These are phyloP conservation scores for Suillus fuscotomentosus DNA, from an alignment of 768 basidiomycete genomes.

Conservation along the genomic window DNA sequence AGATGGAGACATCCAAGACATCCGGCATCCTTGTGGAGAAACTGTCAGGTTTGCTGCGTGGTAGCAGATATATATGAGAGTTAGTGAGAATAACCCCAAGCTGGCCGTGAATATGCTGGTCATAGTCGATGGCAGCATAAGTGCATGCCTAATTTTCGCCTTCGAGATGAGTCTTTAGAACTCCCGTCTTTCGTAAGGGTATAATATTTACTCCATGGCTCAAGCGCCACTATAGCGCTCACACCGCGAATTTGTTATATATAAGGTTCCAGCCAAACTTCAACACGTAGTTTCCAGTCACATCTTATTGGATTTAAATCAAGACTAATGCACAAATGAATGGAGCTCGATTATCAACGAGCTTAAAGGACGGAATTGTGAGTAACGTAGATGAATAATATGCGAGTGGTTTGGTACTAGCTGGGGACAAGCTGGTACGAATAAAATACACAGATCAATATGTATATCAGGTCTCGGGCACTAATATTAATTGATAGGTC, in stretches of 20 bases:
- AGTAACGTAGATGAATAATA: background rate
- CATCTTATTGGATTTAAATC: background rate
- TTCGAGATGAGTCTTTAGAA: background rate
- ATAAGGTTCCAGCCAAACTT: background rate
- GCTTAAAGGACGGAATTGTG: background rate
- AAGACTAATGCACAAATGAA: background rate
- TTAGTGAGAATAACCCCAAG: conserved; percentile 34
- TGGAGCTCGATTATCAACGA: background rate
- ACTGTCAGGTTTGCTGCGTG: conserved; percentile 44
- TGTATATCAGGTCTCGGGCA: background rate
- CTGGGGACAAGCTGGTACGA: background rate
- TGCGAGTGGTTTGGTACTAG: background rate
- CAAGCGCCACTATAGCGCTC: too few relatives aligned
- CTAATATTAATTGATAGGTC: background rate
- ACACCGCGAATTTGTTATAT: background rate
- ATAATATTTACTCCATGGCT: background rate
- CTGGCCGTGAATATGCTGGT: conserved; percentile 9
- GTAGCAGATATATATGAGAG: conserved; percentile 39
- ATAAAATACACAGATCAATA: background rate
- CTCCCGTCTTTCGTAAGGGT: background rate
- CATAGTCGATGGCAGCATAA: conserved; percentile 12
- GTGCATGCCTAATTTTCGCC: background rate
- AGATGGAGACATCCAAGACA: conserved; percentile 95
- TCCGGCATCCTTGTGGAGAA: conserved; percentile 90
- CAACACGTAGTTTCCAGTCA: background rate